Conservation (phyloP, 2,329 filamentous ascomycete genomes). For the Lachnellula subtilissima region DNA sequence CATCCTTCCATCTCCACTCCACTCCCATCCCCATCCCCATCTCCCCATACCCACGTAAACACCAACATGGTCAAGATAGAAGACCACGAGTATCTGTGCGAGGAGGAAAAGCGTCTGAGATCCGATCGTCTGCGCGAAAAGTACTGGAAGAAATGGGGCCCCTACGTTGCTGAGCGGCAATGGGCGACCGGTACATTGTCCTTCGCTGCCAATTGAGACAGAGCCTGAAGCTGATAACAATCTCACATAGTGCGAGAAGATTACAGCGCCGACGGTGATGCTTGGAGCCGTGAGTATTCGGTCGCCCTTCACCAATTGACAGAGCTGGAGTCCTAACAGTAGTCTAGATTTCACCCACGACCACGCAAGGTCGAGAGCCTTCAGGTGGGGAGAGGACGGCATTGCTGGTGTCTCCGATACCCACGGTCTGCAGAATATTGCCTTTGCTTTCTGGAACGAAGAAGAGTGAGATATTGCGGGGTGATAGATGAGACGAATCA, state of each 20-base stretch:
- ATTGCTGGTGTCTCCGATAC: conserved; percentile 94
- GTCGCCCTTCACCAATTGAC: neutral
- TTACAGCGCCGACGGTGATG: conserved; percentile 84
- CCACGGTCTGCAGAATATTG: conserved; percentile 86
- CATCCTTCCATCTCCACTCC: neutral
- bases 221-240: conserved; percentile 6
- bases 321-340: conserved; percentile 24
- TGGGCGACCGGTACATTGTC: conserved; percentile 75
- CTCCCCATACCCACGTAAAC: neutral
- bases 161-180: conserved; percentile 88
- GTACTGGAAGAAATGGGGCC: conserved; percentile 99
- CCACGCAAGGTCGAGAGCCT: conserved; percentile 80
- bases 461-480: conserved; percentile 62
- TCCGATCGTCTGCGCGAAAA: conserved; percentile 77
- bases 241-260: conserved; percentile 71
- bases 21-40: neutral
- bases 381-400: conserved; percentile 94
- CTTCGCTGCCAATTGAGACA: neutral
- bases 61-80: conserved; percentile 80
- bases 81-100: conserved; percentile 78
- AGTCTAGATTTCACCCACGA: conserved; percentile 84
- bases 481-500: conserved; percentile 15
- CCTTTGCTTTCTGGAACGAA: conserved; percentile 96
- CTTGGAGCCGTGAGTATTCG: conserved; percentile 78
- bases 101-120: conserved; percentile 85